Conservation (phyloP, 768 basidiomycete species). For the Pleurotus djamor region DNA sequence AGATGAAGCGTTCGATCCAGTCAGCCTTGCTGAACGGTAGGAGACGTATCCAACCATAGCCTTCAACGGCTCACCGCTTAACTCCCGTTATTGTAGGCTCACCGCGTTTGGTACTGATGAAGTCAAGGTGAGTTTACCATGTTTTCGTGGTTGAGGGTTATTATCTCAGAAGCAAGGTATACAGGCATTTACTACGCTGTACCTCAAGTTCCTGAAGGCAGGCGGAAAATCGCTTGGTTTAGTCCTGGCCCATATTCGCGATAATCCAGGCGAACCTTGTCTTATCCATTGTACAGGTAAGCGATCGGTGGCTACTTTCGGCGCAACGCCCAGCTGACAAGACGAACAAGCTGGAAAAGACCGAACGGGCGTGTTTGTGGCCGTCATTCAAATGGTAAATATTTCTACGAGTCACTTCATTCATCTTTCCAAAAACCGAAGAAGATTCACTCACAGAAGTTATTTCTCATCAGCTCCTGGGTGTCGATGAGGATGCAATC, state of each 20-base stretch:
- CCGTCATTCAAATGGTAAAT: slow-evolving; percentile 23
- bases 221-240: slow-evolving; percentile 28
- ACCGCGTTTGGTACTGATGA: slow-evolving; percentile 22
- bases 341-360: slow-evolving; percentile 30
- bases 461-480: slow-evolving; percentile 27
- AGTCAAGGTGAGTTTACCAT: slow-evolving; percentile 14
- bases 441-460: not conserved
- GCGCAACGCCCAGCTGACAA: too few species aligned
- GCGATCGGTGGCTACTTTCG: too few species aligned
- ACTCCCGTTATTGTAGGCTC: slow-evolving; percentile 12
- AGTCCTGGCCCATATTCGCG: slow-evolving; percentile 33
- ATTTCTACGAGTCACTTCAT: too few species aligned
- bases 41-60: not conserved
- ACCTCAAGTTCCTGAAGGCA: slow-evolving; percentile 26
- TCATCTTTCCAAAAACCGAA: too few species aligned
- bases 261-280: slow-evolving; percentile 33
- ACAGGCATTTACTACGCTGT: slow-evolving; percentile 28
- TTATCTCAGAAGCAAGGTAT: not conserved
- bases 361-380: slow-evolving; percentile 36
- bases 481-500: slow-evolving; percentile 35
- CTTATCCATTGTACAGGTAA: slow-evolving; percentile 43
- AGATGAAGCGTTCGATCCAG: slow-evolving; percentile 11
- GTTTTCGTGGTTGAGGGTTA: slow-evolving; percentile 1
- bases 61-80: not conserved
- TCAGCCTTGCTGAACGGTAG: slow-evolving; percentile 13